phyloP scores from a whole-genome alignment of 1,284 basidiomycete species.

The Amylostereum areolatum region DNA sequence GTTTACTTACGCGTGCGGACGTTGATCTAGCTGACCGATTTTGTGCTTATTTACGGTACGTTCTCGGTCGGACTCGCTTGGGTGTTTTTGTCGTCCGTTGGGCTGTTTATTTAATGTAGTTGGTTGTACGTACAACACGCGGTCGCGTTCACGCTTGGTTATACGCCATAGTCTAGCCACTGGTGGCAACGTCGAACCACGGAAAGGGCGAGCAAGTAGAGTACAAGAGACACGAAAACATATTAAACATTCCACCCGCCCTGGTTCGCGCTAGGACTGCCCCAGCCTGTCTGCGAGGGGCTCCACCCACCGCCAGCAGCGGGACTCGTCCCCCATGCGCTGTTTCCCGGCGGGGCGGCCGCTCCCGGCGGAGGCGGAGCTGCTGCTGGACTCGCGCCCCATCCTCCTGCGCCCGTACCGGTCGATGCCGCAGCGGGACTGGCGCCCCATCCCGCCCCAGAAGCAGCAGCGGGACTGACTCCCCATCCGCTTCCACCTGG shows the following conservation, averaged over 20 bases:
- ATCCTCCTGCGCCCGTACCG: neutral
- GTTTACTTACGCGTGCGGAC: too few relatives aligned
- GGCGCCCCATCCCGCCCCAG: constrained; percentile 17
- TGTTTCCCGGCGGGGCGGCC: neutral
- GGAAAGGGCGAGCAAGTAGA: neutral
- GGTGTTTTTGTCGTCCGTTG: too few relatives aligned
- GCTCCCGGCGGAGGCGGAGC: neutral
- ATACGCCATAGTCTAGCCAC: too few relatives aligned
- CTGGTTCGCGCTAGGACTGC: neutral
- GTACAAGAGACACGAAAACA: neutral
- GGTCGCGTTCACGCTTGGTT: too few relatives aligned
- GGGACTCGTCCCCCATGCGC: neutral
- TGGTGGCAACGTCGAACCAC: too few relatives aligned
- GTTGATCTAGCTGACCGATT: too few relatives aligned
- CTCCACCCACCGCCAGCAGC: neutral
- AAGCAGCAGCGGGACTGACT: constrained; percentile 17
- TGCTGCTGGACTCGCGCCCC: neutral
- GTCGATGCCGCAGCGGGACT: neutral
- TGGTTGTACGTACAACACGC: too few relatives aligned
- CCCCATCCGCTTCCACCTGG: constrained; percentile 16
- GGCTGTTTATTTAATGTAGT: too few relatives aligned
- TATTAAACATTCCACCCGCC: neutral
- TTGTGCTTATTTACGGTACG: too few relatives aligned
- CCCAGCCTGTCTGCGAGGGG: neutral
- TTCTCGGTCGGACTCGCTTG: too few relatives aligned